Evolutionary conservation across 129 eudicot genomes (phyloP).

Genomic region (sunflower (Helianthus annuus)): DNA sequence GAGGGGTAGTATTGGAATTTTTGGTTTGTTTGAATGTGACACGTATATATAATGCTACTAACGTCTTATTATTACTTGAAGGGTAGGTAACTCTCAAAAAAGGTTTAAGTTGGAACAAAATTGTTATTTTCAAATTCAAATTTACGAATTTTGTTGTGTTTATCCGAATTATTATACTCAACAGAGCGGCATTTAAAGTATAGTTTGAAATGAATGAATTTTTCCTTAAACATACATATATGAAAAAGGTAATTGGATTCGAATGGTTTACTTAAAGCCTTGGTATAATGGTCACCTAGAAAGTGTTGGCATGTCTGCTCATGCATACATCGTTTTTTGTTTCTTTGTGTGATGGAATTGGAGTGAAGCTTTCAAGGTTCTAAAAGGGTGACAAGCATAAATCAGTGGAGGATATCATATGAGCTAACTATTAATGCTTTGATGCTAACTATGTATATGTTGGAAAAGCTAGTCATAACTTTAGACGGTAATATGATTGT

Average conservation of each 20-base stretch:
- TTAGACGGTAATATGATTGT: too few species aligned
- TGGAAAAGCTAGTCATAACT: neutral
- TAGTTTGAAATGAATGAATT: neutral
- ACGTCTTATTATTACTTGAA: neutral
- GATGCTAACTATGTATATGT: neutral
- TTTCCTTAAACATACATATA: neutral
- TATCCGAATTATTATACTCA: neutral
- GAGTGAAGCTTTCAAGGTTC: neutral
- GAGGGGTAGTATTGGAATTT: constrained; percentile 38
- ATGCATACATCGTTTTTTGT: neutral
- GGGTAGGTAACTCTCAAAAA: too few species aligned
- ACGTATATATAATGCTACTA: constrained; percentile 13
- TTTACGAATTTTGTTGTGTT: neutral
- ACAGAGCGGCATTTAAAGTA: neutral
- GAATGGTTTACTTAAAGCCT: constrained; percentile 9
- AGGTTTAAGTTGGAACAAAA: neutral
- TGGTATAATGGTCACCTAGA: constrained; percentile 18
- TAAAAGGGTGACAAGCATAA: constrained; percentile 9
- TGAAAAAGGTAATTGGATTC: neutral
- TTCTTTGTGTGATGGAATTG: neutral
- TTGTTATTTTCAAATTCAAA: constrained; percentile 1
- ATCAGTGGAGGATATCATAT: constrained; percentile 2
- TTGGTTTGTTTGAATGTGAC: constrained; percentile 17
- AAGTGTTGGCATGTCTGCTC: constrained; percentile 9
- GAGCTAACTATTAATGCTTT: constrained; percentile 14